These are phyloP conservation scores for Diutina catenulata DNA, from an alignment of 1,139 yeast genomes.

Conservation along the genomic window DNA sequence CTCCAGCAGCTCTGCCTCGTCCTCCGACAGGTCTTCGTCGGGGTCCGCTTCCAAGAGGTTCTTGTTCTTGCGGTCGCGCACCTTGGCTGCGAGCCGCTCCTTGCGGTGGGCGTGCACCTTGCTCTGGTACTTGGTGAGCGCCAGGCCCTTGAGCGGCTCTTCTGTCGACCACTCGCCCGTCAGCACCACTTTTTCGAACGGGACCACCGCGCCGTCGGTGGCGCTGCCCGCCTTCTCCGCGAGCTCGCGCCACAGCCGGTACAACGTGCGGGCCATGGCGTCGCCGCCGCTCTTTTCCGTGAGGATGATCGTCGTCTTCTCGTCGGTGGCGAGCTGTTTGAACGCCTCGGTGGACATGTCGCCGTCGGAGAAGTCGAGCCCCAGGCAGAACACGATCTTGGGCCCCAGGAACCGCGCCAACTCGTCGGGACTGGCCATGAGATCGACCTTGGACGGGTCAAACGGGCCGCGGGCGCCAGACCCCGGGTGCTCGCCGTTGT, in stretches of 20 bases:
- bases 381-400: slow-evolving; percentile 73
- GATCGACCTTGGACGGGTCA: slow-evolving; percentile 51
- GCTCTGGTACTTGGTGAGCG: slow-evolving; percentile 35
- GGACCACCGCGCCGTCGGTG: slow-evolving; percentile 50
- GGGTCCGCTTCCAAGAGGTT: slow-evolving; percentile 32
- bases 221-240: slow-evolving; percentile 23
- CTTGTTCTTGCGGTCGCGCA: slow-evolving; percentile 43
- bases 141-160: slow-evolving; percentile 38
- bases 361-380: slow-evolving; percentile 56
- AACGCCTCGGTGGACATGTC: slow-evolving; percentile 50
- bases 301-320: slow-evolving; percentile 56
- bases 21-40: slow-evolving; percentile 13
- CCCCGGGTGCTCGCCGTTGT: slow-evolving; percentile 13
- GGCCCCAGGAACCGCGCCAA: slow-evolving; percentile 51
- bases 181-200: slow-evolving; percentile 28
- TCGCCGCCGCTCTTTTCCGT: slow-evolving; percentile 44
- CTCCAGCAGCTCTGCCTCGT: slow-evolving; percentile 22
- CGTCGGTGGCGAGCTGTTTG: slow-evolving; percentile 47
- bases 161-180: slow-evolving; percentile 29
- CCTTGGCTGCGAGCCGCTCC: slow-evolving; percentile 38
- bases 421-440: slow-evolving; percentile 46
- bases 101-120: slow-evolving; percentile 27
- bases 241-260: slow-evolving; percentile 43
- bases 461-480: slow-evolving; percentile 54
- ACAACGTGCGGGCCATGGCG: slow-evolving; percentile 27